Evolutionary conservation across 441 rosid genomes (phyloP), one percentile per base, ranked within the genome.

Genomic region (Erysimum cheiri): DNA sequence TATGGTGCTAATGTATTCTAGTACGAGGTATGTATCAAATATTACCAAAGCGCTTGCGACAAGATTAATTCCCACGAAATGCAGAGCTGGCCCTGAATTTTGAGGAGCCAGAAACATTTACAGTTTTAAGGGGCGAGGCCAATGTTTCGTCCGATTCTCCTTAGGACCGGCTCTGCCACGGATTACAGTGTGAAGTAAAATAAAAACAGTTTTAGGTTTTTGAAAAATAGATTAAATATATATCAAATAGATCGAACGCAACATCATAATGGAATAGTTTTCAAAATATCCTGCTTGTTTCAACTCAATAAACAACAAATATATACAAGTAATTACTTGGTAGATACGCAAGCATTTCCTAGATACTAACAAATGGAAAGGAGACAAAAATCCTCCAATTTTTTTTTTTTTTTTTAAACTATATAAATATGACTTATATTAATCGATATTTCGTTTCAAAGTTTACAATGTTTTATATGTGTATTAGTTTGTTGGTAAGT

Each of bases 401-500:
- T 41, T 3, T n/a, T 44, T 8, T 66, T 32, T 58, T 39, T n/a
- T n/a, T n/a, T n/a, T n/a, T n/a, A 17, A 64, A 28, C 24, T 57
- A 72, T 57, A 55, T 35, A 72, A 56, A 17, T 11, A 55, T 55
- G 29, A 17, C 52, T 55, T 46, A 5, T 33, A 56, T 46, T 54
- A 44, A 64, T 31, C 12, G 57, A 29, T 31, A 56, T 29, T 28
- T 57, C 19, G 43, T 57, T 64, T 65, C 44, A 41, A 70, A 70
- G 46, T 39, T 73, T 65, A 48, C 6, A 58, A 58, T 64, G 54
- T 65, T 50, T 68, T 48, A 24, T 57, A 40, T 40, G 53, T 49
- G 55, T n/a, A 64, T 49, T 73, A 57, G 67, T 66, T 58, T 66
- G 77, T 73, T 73, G 67, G 48, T 50, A 65, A 58, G 77, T 73